phyloP scores from a whole-genome alignment of 345 rosid genomes.

The Populus euphratica region DNA sequence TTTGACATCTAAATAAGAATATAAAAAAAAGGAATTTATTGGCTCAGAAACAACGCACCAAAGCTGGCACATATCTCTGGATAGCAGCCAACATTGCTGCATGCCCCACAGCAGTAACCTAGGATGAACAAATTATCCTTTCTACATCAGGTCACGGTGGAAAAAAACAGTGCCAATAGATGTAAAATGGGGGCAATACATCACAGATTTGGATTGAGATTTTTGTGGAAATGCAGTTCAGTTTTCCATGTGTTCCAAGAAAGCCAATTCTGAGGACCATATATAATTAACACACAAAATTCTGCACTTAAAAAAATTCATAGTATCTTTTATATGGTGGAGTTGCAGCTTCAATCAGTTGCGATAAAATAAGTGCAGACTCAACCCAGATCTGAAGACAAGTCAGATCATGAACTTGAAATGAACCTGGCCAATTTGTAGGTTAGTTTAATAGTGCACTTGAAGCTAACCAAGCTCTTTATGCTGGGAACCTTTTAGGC shows the following conservation, averaged over 20 bases:
- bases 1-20: not conserved
- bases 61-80: conserved; percentile 80
- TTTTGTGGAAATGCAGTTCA: not conserved
- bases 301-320: not conserved
- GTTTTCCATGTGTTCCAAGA: not conserved
- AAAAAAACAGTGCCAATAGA: not conserved
- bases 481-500: not conserved
- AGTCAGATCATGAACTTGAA: not conserved
- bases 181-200: not conserved
- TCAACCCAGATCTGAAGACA: not conserved
- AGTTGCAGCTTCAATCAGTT: not conserved
- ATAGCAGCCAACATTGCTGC: conserved; percentile 97
- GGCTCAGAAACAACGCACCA: conserved; percentile 44
- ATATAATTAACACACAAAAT: not conserved
- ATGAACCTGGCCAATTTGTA: not conserved
- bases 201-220: not conserved
- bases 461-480: not conserved
- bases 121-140: conserved; percentile 9
- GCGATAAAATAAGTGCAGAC: not conserved
- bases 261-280: not conserved
- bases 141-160: not conserved
- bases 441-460: not conserved
- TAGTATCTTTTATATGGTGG: not conserved
- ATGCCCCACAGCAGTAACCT: conserved; percentile 98
- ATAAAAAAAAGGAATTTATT: conserved; percentile 1